A percentile compares a stretch with the other conserved stretches of the same genome.
Evolutionary conservation across 352 stramenopile genomes (phyloP).

Genomic region (Globisporangium emineosum): DNA sequence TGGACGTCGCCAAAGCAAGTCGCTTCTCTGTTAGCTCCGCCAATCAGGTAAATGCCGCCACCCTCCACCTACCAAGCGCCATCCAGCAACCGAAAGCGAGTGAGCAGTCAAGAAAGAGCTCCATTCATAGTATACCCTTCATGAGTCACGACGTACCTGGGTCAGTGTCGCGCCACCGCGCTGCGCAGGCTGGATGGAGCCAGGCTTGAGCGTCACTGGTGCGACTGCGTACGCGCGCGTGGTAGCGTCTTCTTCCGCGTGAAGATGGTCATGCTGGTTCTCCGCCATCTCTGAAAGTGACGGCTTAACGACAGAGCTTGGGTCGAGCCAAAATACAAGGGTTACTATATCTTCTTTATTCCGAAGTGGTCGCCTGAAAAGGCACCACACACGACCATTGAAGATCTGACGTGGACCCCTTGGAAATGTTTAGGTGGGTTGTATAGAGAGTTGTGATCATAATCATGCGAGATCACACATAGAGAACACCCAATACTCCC

Average conservation of each 20-base stretch:
- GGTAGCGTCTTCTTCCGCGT: not conserved
- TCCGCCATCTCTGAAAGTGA: not conserved
- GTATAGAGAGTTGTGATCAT: not conserved
- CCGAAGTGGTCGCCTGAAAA: not conserved
- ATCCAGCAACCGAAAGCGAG: not conserved
- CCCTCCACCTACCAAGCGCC: conserved; percentile 17
- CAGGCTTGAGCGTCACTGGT: conserved; percentile 1
- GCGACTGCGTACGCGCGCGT: conserved; percentile 1
- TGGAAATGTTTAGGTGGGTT: not conserved
- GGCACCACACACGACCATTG: conserved; percentile 3
- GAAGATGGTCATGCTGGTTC: conserved; percentile 1
- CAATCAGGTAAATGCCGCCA: conserved; percentile 54
- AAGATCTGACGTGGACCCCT: not conserved
- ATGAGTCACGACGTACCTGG: conserved; percentile 29
- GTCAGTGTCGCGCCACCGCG: conserved; percentile 56
- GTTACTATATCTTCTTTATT: conserved; percentile 6
- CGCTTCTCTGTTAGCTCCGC: conserved; percentile 51
- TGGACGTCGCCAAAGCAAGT: conserved; percentile 54
- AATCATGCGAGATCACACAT: not conserved
- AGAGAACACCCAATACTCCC: not conserved
- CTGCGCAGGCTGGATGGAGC: conserved; percentile 19
- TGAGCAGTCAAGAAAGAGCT: not conserved
- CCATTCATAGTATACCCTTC: too few relatives aligned
- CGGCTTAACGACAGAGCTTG: too few relatives aligned
- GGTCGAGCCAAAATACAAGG: too few relatives aligned